phyloP scores from a whole-genome alignment of 2,329 filamentous ascomycete genomes.

The Cercospora zeina region DNA sequence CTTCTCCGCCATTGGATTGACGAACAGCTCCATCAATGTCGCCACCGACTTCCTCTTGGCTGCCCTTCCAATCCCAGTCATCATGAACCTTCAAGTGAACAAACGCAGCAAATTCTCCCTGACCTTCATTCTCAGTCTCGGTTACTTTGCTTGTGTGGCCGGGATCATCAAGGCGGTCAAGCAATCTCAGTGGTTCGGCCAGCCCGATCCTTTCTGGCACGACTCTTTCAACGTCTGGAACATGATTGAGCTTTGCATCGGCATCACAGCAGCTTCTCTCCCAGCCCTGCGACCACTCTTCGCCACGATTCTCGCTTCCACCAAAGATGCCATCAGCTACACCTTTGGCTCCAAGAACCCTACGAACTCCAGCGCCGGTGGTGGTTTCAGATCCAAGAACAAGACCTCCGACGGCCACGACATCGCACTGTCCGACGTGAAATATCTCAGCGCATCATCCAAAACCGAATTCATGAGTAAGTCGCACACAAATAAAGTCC shows the following conservation, averaged over 20 bases:
- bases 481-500: constrained; percentile 5
- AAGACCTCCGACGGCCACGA: constrained; percentile 3
- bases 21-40: constrained; percentile 49
- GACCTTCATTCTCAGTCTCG: constrained; percentile 42
- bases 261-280: constrained; percentile 48
- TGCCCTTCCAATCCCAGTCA: constrained; percentile 46
- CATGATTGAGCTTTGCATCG: constrained; percentile 49
- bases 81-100: constrained; percentile 49
- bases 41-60: constrained; percentile 47
- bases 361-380: constrained; percentile 1
- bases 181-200: constrained; percentile 42
- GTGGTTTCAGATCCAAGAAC: constrained; percentile 7
- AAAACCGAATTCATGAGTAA: constrained; percentile 13
- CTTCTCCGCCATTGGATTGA: constrained; percentile 50
- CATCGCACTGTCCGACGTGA: constrained; percentile 17
- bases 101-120: constrained; percentile 46
- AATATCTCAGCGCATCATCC: constrained; percentile 13
- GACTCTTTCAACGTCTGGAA: constrained; percentile 50
- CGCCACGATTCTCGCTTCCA: constrained; percentile 22
- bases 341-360: constrained; percentile 13
- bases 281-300: constrained; percentile 43
- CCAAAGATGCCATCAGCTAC: constrained; percentile 20
- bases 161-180: constrained; percentile 47
- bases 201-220: constrained; percentile 42
- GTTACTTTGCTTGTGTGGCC: constrained; percentile 47